Evolutionary conservation across 1,139 yeast species (phyloP).

Genomic region (Williopsis jadinii): DNA sequence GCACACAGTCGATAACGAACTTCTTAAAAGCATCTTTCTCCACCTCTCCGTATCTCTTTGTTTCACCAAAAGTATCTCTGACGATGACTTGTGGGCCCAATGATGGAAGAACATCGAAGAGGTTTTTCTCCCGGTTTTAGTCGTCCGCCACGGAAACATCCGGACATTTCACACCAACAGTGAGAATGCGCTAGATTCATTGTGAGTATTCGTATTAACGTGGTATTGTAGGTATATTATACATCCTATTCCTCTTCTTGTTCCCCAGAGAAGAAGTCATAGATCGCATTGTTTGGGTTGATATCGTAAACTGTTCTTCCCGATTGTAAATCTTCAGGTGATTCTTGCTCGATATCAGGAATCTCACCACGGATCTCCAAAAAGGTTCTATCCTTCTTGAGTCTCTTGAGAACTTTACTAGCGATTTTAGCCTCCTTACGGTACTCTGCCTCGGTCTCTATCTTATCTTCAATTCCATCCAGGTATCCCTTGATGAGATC

Average conservation of each 20-base stretch:
- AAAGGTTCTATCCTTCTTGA: constrained; percentile 80
- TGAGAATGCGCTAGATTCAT: too few species aligned
- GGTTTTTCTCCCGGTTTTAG: too few species aligned
- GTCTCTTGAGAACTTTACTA: constrained; percentile 71
- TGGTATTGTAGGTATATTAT: too few species aligned
- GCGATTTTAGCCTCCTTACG: constrained; percentile 67
- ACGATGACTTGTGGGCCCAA: too few species aligned
- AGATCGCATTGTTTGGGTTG: constrained; percentile 85
- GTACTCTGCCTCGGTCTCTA: constrained; percentile 65
- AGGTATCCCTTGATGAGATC: constrained; percentile 78
- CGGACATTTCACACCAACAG: too few species aligned
- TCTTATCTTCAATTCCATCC: constrained; percentile 63
- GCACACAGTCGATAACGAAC: too few species aligned
- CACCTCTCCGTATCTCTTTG: too few species aligned
- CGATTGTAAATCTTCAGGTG: constrained; percentile 24
- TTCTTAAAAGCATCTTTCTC: too few species aligned
- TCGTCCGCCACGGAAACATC: too few species aligned
- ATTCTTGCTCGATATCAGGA: constrained; percentile 22
- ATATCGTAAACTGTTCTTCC: constrained; percentile 24
- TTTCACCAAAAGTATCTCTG: too few species aligned
- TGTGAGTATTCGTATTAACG: too few species aligned
- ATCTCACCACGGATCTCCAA: constrained; percentile 69
- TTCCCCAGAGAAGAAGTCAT: constrained; percentile 31
- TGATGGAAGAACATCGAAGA: too few species aligned
- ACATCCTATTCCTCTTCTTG: neutral